phyloP scores from a whole-genome alignment of 1,139 yeast species.

The Yamadazyma atlantica region DNA sequence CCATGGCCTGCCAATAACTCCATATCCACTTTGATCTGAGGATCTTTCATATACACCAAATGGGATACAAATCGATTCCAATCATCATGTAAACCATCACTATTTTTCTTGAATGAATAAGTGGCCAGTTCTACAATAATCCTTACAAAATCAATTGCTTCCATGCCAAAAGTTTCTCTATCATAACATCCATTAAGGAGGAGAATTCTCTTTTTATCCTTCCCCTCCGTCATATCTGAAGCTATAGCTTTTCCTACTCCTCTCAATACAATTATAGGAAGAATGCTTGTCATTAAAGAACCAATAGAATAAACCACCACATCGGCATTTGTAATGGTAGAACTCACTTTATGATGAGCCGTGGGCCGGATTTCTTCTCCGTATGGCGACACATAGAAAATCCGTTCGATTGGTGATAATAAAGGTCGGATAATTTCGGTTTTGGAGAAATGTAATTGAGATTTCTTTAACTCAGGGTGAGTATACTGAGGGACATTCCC shows the following conservation, averaged over 20 bases:
- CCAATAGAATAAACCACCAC: conserved; percentile 79
- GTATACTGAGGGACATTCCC: conserved; percentile 74
- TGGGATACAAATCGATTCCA: conserved; percentile 56
- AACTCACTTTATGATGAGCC: conserved; percentile 65
- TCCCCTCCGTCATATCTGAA: conserved; percentile 23
- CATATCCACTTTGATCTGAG: conserved; percentile 49
- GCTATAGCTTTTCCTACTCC: conserved; percentile 68
- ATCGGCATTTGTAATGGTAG: conserved; percentile 51
- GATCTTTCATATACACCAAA: conserved; percentile 49
- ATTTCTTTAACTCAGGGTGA: conserved; percentile 73
- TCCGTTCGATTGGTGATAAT: conserved; percentile 70
- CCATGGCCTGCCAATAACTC: conserved; percentile 38
- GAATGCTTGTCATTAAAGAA: conserved; percentile 79
- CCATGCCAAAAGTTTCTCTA: conserved; percentile 72
- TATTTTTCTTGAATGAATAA: conserved; percentile 28
- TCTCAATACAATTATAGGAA: conserved; percentile 72
- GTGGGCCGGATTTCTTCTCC: conserved; percentile 85
- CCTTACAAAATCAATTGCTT: conserved; percentile 57
- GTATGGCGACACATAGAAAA: conserved; percentile 82
- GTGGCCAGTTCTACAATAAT: conserved; percentile 52
- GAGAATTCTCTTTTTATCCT: conserved; percentile 47
- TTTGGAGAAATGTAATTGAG: conserved; percentile 74
- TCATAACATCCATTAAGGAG: conserved; percentile 72
- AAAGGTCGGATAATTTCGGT: conserved; percentile 54
- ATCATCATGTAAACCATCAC: conserved; percentile 10